Percentiles rank a stretch among this genome's conserved stretches.
phyloP scores from a whole-genome alignment of 352 stramenopile species.

The Ophiocytium majus region DNA sequence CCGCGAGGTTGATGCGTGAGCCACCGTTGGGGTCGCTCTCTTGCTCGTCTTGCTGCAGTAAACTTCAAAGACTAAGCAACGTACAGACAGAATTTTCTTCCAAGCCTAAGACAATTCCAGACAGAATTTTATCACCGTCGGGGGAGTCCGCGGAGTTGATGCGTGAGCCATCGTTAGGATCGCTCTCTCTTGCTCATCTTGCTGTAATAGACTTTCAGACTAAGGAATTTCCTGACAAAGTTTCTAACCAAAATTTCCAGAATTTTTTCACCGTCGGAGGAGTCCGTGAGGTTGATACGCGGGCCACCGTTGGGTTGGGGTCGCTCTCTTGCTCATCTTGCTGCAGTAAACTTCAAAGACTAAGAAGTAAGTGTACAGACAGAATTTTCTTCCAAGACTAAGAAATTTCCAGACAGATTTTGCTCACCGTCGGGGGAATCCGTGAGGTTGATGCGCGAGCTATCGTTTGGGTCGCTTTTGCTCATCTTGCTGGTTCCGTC shows the following conservation, averaged over 20 bases:
- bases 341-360: constrained; percentile 86
- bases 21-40: constrained; percentile 75
- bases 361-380: too few species aligned
- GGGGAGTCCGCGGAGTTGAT: constrained; percentile 88
- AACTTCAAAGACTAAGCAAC: too few species aligned
- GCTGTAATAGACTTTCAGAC: constrained; percentile 85
- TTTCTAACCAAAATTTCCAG: too few species aligned
- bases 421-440: constrained; percentile 66
- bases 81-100: too few species aligned
- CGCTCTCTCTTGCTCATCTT: constrained; percentile 99
- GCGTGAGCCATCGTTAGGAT: constrained; percentile 76
- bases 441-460: constrained; percentile 89
- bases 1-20: constrained; percentile 89
- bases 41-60: too few species aligned
- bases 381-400: too few species aligned
- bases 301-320: constrained; percentile 77
- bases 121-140: constrained; percentile 60
- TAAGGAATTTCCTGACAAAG: too few species aligned
- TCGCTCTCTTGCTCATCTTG: constrained; percentile 99
- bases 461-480: constrained; percentile 86
- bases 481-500: constrained; percentile 98
- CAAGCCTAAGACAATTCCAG: too few species aligned
- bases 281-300: constrained; percentile 89
- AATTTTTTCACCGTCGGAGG: constrained; percentile 63
- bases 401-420: too few species aligned